A percentile compares a stretch with the other conserved stretches of the same genome.
These are phyloP conservation scores for Balakata baccata DNA, from an alignment of 345 rosid species.

Conservation along the genomic window DNA sequence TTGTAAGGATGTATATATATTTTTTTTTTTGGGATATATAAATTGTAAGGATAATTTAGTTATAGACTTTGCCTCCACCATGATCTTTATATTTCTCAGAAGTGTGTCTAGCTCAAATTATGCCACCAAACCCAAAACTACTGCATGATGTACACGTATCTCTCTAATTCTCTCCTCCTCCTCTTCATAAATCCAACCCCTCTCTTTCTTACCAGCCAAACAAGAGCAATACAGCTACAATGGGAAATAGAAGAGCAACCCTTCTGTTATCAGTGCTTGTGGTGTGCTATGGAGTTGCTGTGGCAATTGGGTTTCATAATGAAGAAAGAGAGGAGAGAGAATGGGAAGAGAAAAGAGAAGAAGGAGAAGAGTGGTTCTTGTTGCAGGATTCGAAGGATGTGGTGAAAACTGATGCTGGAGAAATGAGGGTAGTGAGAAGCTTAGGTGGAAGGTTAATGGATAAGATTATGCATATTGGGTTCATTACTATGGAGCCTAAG, in stretches of 20 bases:
- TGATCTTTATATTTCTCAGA: slow-evolving; percentile 1
- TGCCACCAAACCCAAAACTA: slow-evolving; percentile 7
- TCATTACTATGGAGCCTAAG: slow-evolving; percentile 82
- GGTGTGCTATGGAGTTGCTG: slow-evolving; percentile 32
- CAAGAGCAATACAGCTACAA: no score
- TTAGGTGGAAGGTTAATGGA: slow-evolving; percentile 42
- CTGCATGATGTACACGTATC: slow-evolving; percentile 38
- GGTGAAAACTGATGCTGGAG: slow-evolving; percentile 74
- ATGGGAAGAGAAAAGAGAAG: background rate
- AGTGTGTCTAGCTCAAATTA: slow-evolving; percentile 7
- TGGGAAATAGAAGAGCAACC: slow-evolving; percentile 11
- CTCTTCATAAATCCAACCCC: slow-evolving; percentile 18
- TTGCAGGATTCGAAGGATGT: slow-evolving; percentile 53
- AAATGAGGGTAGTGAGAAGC: slow-evolving; percentile 54
- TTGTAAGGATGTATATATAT: no score
- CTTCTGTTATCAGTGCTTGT: slow-evolving; percentile 35
- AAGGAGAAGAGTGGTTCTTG: slow-evolving; percentile 44
- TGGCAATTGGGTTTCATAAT: slow-evolving; percentile 25
- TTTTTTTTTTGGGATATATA: no score
- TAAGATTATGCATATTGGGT: slow-evolving; percentile 67
- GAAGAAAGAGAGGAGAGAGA: background rate
- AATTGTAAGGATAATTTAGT: background rate
- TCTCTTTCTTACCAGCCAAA: background rate
- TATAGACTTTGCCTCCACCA: background rate
- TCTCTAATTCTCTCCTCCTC: slow-evolving; percentile 10